Evolutionary conservation across 1,139 yeast genomes (phyloP), one percentile per base, ranked within the genome.

Genomic region (Yamadazyma dendronema): DNA sequence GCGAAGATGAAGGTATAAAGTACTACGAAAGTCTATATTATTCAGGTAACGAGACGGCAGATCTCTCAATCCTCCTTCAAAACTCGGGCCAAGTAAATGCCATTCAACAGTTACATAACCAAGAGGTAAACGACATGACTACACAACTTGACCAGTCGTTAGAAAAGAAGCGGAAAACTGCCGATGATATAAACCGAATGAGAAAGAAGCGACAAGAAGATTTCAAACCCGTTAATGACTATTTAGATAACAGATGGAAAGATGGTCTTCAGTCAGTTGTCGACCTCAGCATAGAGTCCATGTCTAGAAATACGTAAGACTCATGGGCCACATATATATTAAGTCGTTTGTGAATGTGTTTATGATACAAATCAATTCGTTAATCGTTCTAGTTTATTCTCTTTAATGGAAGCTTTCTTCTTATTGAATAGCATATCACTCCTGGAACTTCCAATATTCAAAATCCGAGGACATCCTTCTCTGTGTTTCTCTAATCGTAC

Each of bases 381-480:
- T 17, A 46, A 32, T 28, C 47, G 34, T 33, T 46, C 49, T 30
- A 42, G 30, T 23, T 36, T 38, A 14, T 27, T 26, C 9, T 23
- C 33, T 6, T 35, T 24, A 7, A 7, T n/a, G 22, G n/a, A n/a
- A n/a, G 16, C 41, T 30, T 46, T 49, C 44, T 46, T 49, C 61
- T 75, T 77, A 48, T 80, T 86, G 53, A 76, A 82, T 48, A 79
- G 77, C 63, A 75, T 67, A 50, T 86, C 96, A 10, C 81, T 72
- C 54, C 79, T 76, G 40, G 81, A 76, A 23, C 88, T 77, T 3
- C 97, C 97, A 37, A 88, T 67, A 53, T 89, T 90, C 17, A 84
- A 59, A 35, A 90, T 78, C 49, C 84, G 74, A 0, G 97, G 97
- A 62, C 98, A 90, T 2, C 98, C 98, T 56, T 90, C 96, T 30